A percentile compares a stretch with the other conserved stretches of the same genome.
These are phyloP conservation scores for Zygosaccharomyces pseudorouxii DNA, from an alignment of 805 yeast species.

Conservation along the genomic window DNA sequence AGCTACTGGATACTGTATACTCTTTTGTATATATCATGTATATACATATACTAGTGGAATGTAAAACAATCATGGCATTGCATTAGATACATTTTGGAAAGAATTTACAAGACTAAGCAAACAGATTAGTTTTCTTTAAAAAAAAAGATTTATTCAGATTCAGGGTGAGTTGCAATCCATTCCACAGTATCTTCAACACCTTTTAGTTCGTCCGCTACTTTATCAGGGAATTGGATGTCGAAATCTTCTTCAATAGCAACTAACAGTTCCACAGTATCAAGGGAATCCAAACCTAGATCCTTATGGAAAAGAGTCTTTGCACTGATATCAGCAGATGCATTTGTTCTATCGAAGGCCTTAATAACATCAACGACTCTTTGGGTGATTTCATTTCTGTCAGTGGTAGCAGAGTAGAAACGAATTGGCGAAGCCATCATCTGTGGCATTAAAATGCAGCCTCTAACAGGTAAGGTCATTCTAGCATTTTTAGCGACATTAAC, in stretches of 20 bases:
- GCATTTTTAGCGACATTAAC: slow-evolving; percentile 36
- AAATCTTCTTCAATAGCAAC: slow-evolving; percentile 95
- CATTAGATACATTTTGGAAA: slow-evolving; percentile 5
- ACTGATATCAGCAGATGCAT: slow-evolving; percentile 40
- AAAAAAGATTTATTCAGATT: slow-evolving; percentile 32
- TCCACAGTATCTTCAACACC: slow-evolving; percentile 92
- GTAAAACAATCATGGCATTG: slow-evolving; percentile 2
- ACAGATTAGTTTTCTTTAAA: background rate
- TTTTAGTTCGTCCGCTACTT: slow-evolving; percentile 88
- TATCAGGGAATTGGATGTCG: slow-evolving; percentile 80
- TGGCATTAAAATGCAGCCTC: slow-evolving; percentile 31
- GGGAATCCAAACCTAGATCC: slow-evolving; percentile 67
- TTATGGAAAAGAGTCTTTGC: slow-evolving; percentile 46
- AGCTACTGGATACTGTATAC: slow-evolving; percentile 7
- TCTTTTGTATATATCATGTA: background rate
- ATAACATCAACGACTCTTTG: slow-evolving; percentile 77
- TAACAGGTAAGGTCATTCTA: slow-evolving; percentile 34
- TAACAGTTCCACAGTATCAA: slow-evolving; percentile 91
- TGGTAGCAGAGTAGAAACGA: slow-evolving; percentile 54
- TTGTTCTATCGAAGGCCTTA: slow-evolving; percentile 57
- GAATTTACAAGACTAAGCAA: slow-evolving; percentile 12
- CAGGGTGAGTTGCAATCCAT: slow-evolving; percentile 68
- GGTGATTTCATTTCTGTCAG: slow-evolving; percentile 74
- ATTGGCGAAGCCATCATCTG: slow-evolving; percentile 18
- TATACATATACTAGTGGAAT: background rate